These are phyloP conservation scores for Pichia norvegensis DNA, from an alignment of 1,139 yeast species.

Conservation along the genomic window DNA sequence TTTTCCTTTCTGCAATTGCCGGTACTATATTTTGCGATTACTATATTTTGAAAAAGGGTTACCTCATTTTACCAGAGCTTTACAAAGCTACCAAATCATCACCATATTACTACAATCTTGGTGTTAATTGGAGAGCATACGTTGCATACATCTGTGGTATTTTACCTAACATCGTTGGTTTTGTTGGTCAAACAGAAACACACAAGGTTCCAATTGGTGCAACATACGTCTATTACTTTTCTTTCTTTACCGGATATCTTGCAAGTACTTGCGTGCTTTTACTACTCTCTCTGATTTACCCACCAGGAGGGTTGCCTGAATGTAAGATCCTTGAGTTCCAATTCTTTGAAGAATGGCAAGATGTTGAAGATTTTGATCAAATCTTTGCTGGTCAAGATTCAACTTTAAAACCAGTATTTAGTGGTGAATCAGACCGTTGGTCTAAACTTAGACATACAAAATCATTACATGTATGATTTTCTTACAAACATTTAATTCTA, in stretches of 20 bases:
- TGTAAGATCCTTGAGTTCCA: slow-evolving; percentile 16
- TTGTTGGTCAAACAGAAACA: slow-evolving; percentile 54
- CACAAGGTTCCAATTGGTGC: slow-evolving; percentile 73
- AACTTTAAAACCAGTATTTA: not conserved
- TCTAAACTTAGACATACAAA: not conserved
- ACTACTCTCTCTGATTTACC: slow-evolving; percentile 44
- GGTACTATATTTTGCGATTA: slow-evolving; percentile 79
- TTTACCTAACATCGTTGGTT: slow-evolving; percentile 78
- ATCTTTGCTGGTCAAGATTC: not conserved
- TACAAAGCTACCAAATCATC: slow-evolving; percentile 41
- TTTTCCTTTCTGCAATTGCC: slow-evolving; percentile 78
- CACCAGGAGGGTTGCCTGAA: slow-evolving; percentile 46
- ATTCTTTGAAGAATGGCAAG: slow-evolving; percentile 24
- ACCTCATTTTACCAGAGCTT: slow-evolving; percentile 54
- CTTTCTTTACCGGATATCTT: slow-evolving; percentile 68
- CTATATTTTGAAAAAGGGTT: slow-evolving; percentile 69
- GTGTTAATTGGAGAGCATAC: slow-evolving; percentile 77
- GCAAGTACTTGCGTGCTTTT: slow-evolving; percentile 47
- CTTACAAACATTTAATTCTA: not conserved
- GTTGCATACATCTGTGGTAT: slow-evolving; percentile 68
- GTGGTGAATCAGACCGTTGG: slow-evolving; percentile 1
- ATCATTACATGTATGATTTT: not conserved
- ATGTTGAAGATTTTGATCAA: slow-evolving; percentile 57
- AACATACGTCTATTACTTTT: slow-evolving; percentile 58
- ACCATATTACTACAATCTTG: slow-evolving; percentile 53